Evolutionary conservation across 2,329 filamentous ascomycete species (phyloP), one percentile per base, ranked within the genome.

Genomic region (Exophiala mesophila): DNA sequence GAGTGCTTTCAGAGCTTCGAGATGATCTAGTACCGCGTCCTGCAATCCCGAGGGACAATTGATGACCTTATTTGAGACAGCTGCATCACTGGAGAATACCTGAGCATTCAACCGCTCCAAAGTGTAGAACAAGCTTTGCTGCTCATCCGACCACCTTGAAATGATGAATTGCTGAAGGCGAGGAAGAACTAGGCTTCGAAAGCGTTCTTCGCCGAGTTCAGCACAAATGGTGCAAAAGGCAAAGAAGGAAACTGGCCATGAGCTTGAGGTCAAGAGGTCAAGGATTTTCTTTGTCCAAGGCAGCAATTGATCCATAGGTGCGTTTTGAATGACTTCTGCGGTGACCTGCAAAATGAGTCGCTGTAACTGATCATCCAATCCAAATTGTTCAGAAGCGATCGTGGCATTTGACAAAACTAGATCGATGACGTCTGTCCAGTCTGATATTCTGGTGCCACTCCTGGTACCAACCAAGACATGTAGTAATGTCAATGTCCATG

Each of bases 121-220:
- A 13, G 47, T 35, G 32, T 51, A 47, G 18, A 45, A 42, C n/a
- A 53, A 41, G 49, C 82, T 74, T 50, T 82, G 76, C 59, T 87
- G 81, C 38, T 86, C 58, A 73, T 57, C 71, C 60, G 52, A 77
- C 86, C 87, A 94, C 54, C 85, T 80, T 5, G 74, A 74, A 21
- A 80, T 70, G 49, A 95, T 73, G 56, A 92, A 96, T 77, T 78
- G 87, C 62, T 94, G 86, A 54, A 97, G 88, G 44, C 85, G 81
- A 26, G 80, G 82, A 5, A 89, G 71, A 21, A 94, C 74, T n/a
- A 96, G 70, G 50, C 79, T 82, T 40, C 80, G 77, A 59, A 97
- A 98, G 28, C 85, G 77, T 39, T 82, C 77, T 2, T 74, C 61
- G 33, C 88, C 82, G 24, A 94, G 70, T 40, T 87, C 77, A 0